Base-by-base conservation (phyloP, 257 asterid genomes). In the Thymus quinquecostatus region DNA sequence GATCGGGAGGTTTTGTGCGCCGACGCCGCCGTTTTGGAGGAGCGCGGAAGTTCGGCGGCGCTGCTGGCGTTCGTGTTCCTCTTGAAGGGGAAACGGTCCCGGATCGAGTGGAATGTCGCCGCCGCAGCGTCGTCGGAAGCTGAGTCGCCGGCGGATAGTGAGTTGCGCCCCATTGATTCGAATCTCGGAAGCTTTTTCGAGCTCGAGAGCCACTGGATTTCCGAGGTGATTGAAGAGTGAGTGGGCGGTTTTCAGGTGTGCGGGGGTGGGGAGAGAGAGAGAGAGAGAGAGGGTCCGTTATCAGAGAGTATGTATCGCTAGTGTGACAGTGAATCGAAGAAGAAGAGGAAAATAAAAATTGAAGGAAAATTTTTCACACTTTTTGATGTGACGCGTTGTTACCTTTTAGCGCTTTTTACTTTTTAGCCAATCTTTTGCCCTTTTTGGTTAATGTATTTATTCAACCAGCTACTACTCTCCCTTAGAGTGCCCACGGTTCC, bases 1-100 rank as follows among this genome's bases (percentile, higher is more conserved):
- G 97, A 89, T 87, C 97, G 97, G 64, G 86, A 69, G 32, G 88
- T 21, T 53, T 77, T 81, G 60, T 79, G 85, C 64, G 88, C 60
- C 7, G 70, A 54, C 75, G 80, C 58, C 70, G 82, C n/a, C 69
- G 85, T 59, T 68, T 79, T 84, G 69, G 85, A 68, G 45, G 84
- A 68, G 27, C 85, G 79, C 63, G 85, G 75, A 36, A 69, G 78
- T 49, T 73, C 73, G 40, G 70, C 44, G 41, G 80, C 28, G 66
- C 60, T 34, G 74, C 14, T 60, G 50, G 48, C 30, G 79, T 11
- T 64, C 77, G 55, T 77, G 80, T 69, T 66, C 73, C 96, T 77
- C 77, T 88, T 91, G 80, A 84, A 86, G 50, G 86, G 91, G 82
- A 90, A 85, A 62, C 97, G 89, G 82, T 88, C 97, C 4, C 96